Evolutionary conservation across 140 eudicot species (phyloP).

Genomic region (Cichorium intybus): DNA sequence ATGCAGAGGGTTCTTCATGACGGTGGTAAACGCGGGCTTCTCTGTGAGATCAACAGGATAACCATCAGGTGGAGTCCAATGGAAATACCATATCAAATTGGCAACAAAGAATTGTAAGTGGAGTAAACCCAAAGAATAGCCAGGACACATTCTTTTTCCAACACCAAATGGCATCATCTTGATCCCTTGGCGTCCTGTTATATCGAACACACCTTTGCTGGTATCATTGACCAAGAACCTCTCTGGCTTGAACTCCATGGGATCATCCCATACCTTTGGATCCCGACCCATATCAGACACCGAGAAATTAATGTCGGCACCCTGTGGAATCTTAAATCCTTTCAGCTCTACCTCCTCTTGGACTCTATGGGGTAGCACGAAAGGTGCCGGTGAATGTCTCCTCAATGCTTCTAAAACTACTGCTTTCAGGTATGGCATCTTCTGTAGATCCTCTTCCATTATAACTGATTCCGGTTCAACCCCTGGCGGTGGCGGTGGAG

Average conservation of each 20-base stretch:
- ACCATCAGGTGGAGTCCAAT: constrained; percentile 41
- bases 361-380: constrained; percentile 18
- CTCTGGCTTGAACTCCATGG: constrained; percentile 56
- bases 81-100: constrained; percentile 49
- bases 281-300: constrained; percentile 68
- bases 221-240: constrained; percentile 35
- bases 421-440: constrained; percentile 39
- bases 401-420: constrained; percentile 29
- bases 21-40: constrained; percentile 45
- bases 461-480: constrained; percentile 2
- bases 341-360: constrained; percentile 30
- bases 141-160: constrained; percentile 52
- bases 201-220: constrained; percentile 19
- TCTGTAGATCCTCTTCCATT: constrained; percentile 46
- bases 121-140: constrained; percentile 28
- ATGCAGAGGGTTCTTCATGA: constrained; percentile 54
- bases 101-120: constrained; percentile 54
- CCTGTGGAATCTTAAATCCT: constrained; percentile 46
- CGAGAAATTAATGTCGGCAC: constrained; percentile 48
- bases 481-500: background rate
- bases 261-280: constrained; percentile 46
- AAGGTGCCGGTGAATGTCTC: constrained; percentile 21
- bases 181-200: constrained; percentile 21
- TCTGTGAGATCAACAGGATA: constrained; percentile 53
- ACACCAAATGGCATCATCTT: constrained; percentile 46